Percentiles rank a stretch among this genome's conserved stretches.
These are phyloP conservation scores for Xylaria cubensis DNA, from an alignment of 495 filamentous ascomycete species.

Conservation along the genomic window DNA sequence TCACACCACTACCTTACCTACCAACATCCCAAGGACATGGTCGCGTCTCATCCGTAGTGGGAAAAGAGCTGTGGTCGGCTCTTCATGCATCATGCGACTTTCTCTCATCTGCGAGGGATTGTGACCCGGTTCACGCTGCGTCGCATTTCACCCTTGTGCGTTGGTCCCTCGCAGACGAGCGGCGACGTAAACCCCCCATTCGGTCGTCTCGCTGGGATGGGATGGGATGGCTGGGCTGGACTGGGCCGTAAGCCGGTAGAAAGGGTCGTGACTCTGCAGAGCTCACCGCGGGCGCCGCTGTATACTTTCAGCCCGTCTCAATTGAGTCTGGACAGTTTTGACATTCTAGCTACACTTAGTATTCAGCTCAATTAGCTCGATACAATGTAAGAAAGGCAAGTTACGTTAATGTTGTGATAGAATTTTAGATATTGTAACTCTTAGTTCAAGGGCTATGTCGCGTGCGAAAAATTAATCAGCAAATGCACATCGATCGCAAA, in stretches of 20 bases:
- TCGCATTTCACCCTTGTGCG: background rate
- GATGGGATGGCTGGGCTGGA: background rate
- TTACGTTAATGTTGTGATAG: background rate
- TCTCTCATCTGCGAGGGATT: conserved; percentile 8
- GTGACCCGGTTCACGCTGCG: conserved; percentile 16
- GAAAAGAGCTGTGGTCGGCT: background rate
- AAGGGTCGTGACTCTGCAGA: background rate
- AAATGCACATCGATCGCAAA: conserved; percentile 17
- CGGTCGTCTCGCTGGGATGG: background rate
- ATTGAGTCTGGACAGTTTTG: background rate
- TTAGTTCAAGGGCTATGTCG: background rate
- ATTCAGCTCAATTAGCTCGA: background rate
- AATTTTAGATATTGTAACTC: background rate
- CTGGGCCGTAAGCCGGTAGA: conserved; percentile 19
- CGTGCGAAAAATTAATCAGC: background rate
- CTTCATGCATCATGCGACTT: conserved; percentile 17
- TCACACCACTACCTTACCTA: conserved; percentile 22
- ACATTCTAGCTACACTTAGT: background rate
- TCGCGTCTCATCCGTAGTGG: conserved; percentile 7
- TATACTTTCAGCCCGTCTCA: conserved; percentile 3
- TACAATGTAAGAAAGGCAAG: background rate
- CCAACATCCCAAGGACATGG: conserved; percentile 17
- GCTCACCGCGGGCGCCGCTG: conserved; percentile 6
- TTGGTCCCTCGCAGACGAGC: conserved; percentile 14
- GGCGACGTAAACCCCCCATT: background rate